Percentiles rank a stretch among this genome's conserved stretches.
These are phyloP conservation scores for Umbelopsis sp. DNA, from an alignment of 192 early-diverging fungal genomes.

Conservation along the genomic window DNA sequence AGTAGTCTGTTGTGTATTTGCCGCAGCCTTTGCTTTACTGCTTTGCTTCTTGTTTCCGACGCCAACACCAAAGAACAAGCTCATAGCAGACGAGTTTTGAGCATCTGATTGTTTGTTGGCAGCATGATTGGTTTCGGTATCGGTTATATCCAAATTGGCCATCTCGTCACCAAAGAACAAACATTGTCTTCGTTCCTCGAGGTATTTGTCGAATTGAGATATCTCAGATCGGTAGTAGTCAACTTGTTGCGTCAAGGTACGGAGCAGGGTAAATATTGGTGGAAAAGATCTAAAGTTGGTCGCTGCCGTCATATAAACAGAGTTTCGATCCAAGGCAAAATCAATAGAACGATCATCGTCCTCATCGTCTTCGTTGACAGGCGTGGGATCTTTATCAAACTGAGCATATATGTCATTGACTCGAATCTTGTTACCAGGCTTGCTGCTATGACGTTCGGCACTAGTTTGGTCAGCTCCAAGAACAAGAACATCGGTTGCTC, in stretches of 20 bases:
- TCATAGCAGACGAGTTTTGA: slow-evolving; percentile 36
- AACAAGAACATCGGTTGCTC: slow-evolving; percentile 39
- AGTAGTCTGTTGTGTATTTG: slow-evolving; percentile 1
- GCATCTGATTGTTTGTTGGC: not conserved
- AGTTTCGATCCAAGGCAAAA: slow-evolving; percentile 35
- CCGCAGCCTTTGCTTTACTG: slow-evolving; percentile 46
- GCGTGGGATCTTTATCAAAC: slow-evolving; percentile 24
- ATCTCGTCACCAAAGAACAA: slow-evolving; percentile 57
- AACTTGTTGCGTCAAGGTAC: slow-evolving; percentile 66
- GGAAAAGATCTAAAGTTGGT: slow-evolving; percentile 56
- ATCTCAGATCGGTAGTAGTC: slow-evolving; percentile 63
- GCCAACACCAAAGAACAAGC: slow-evolving; percentile 44
- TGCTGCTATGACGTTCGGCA: not conserved
- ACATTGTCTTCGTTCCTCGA: slow-evolving; percentile 56
- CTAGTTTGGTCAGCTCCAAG: slow-evolving; percentile 23
- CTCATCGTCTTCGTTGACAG: slow-evolving; percentile 45
- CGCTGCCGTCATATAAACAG: slow-evolving; percentile 30
- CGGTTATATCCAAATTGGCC: slow-evolving; percentile 12
- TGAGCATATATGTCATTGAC: slow-evolving; percentile 45
- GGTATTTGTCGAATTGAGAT: slow-evolving; percentile 58
- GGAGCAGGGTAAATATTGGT: slow-evolving; percentile 67
- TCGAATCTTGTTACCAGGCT: slow-evolving; percentile 25
- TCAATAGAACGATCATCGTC: slow-evolving; percentile 48
- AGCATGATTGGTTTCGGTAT: slow-evolving; percentile 7
- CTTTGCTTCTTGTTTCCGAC: slow-evolving; percentile 38